A percentile compares a stretch with the other conserved stretches of the same genome.
phyloP scores from a whole-genome alignment of 176 grass and related monocot species.

The Aegilops tauschii region DNA sequence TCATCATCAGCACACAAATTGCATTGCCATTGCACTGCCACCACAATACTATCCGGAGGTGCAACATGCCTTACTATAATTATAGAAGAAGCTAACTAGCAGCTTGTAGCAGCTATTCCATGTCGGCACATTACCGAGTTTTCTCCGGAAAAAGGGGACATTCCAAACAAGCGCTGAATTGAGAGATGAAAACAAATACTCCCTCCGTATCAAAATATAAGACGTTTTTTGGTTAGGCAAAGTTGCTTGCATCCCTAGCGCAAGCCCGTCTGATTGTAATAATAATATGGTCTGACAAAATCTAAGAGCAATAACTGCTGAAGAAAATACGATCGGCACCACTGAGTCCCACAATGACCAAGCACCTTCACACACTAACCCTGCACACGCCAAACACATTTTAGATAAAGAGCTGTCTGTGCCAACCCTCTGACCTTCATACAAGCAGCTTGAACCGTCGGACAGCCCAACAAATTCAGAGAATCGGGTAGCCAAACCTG shows the following conservation, averaged over 20 bases:
- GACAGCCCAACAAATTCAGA: slow-evolving; percentile 24
- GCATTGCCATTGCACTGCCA: background rate
- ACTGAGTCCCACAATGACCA: slow-evolving; percentile 31
- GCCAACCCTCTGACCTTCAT: slow-evolving; percentile 1
- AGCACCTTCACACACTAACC: slow-evolving; percentile 32
- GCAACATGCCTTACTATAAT: background rate
- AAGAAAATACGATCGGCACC: background rate
- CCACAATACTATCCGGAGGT: background rate
- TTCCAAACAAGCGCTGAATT: background rate
- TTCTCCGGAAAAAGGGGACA: too few species aligned
- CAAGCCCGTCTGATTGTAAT: too few species aligned
- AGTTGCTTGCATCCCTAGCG: background rate
- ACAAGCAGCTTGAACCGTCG: slow-evolving; percentile 31
- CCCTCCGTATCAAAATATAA: too few species aligned
- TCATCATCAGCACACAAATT: background rate
- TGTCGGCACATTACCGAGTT: too few species aligned
- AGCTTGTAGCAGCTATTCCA: background rate
- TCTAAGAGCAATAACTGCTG: slow-evolving; percentile 29
- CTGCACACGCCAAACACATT: background rate
- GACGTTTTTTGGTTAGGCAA: background rate
- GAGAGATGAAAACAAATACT: background rate
- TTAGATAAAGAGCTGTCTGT: background rate
- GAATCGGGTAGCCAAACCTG: slow-evolving; percentile 12
- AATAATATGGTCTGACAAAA: background rate
- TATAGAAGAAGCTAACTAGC: background rate